A percentile compares a stretch with the other conserved stretches of the same genome.
Conservation (phyloP, 2,329 filamentous ascomycete species). For the Exserohilum rostratum region DNA sequence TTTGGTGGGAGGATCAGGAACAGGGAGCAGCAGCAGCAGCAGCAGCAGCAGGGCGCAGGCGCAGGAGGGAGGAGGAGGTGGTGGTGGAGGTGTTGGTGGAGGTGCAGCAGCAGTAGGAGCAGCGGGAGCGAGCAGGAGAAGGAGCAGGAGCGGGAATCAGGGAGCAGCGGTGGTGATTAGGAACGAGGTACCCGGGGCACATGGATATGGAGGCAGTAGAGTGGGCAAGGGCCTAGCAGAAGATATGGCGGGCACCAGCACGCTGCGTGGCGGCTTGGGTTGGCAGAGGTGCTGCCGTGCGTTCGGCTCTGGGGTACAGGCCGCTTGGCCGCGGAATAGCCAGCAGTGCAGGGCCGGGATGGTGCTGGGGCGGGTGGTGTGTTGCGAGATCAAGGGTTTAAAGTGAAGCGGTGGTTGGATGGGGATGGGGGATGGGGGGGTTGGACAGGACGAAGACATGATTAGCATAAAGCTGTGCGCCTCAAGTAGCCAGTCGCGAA, state of each 20-base stretch:
- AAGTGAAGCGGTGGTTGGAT: constrained; percentile 27
- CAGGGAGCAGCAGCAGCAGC: too few species aligned
- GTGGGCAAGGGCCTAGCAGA: constrained; percentile 38
- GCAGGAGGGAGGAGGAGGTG: background rate
- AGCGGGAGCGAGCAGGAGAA: background rate
- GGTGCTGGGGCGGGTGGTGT: background rate
- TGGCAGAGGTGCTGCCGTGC: constrained; percentile 24
- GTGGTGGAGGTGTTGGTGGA: too few species aligned
- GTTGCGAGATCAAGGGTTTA: constrained; percentile 20
- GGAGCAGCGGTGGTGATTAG: constrained; percentile 5
- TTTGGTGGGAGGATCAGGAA: constrained; percentile 3
- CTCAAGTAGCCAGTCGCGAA: constrained; percentile 26
- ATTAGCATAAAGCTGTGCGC: constrained; percentile 22
- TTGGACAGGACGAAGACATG: constrained; percentile 25
- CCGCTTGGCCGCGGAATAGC: constrained; percentile 7
- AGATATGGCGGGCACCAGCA: constrained; percentile 35
- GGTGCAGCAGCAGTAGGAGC: background rate
- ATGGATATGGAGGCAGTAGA: constrained; percentile 20
- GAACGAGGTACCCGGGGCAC: constrained; percentile 18
- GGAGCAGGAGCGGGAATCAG: constrained; percentile 1
- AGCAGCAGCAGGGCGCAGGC: too few species aligned
- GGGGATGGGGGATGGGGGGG: constrained; percentile 6
- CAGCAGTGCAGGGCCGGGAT: constrained; percentile 6
- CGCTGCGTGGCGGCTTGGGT: constrained; percentile 34
- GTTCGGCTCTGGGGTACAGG: constrained; percentile 24